Percentiles rank a stretch among this genome's conserved stretches.
Evolutionary conservation across 768 basidiomycete genomes (phyloP).

Genomic region (Termitomyces sp.): DNA sequence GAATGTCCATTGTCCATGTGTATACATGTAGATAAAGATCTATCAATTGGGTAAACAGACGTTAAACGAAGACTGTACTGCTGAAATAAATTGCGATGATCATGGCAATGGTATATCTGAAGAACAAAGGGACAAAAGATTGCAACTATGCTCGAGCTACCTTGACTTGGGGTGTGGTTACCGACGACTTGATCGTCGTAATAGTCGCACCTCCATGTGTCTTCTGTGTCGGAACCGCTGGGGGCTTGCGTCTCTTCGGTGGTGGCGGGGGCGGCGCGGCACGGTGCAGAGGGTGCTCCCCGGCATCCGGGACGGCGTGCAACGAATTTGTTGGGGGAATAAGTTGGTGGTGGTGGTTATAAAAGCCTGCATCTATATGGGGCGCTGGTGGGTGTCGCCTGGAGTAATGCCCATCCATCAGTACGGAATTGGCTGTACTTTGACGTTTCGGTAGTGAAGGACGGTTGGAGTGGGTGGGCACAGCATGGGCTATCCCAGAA

Average conservation of each 20-base stretch:
- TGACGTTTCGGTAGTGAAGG: constrained; percentile 17
- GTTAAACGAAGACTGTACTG: not conserved
- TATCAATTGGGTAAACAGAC: not conserved
- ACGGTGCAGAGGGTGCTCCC: constrained; percentile 30
- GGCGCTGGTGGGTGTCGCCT: constrained; percentile 5
- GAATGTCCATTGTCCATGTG: not conserved
- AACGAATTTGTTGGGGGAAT: constrained; percentile 7
- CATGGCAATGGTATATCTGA: not conserved
- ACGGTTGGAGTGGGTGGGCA: not conserved
- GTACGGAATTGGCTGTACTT: constrained; percentile 19
- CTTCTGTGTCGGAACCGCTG: constrained; percentile 53
- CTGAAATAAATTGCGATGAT: not conserved
- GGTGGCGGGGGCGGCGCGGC: constrained; percentile 67
- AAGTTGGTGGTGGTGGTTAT: constrained; percentile 11
- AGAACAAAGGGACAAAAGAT: not conserved
- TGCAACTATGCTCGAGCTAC: not conserved
- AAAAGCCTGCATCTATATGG: constrained; percentile 9
- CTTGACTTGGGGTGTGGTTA: constrained; percentile 5
- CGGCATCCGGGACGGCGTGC: not conserved
- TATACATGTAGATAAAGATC: not conserved
- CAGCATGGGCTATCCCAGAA: constrained; percentile 14
- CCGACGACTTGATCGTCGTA: constrained; percentile 49
- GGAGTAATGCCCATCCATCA: constrained; percentile 16
- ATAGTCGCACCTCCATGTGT: constrained; percentile 51
- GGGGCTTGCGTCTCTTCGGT: constrained; percentile 63